Evolutionary conservation across 2,329 filamentous ascomycete genomes (phyloP).

Genomic region (Chrysoporthe austroafricana): DNA sequence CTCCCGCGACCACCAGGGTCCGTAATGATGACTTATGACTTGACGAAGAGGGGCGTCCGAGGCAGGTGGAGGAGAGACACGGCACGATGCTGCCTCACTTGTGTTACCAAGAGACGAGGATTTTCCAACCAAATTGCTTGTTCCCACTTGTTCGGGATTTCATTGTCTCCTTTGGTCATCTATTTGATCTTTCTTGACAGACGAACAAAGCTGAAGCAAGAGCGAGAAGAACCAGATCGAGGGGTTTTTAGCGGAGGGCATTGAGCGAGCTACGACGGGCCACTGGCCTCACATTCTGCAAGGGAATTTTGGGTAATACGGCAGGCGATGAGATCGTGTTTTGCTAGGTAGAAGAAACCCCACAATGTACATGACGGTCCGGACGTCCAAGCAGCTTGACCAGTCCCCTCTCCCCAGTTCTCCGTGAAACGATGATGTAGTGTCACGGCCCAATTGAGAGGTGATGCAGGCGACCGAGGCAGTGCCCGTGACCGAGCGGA

Average conservation of each 20-base stretch:
- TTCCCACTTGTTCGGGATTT: conserved; percentile 18
- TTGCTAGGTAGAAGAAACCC: conserved; percentile 23
- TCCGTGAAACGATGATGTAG: not conserved
- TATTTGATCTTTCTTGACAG: conserved; percentile 3
- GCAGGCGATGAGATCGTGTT: not conserved
- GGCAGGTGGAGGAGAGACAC: not conserved
- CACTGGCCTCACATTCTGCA: not conserved
- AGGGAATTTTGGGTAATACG: conserved; percentile 26
- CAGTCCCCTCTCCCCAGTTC: too few species aligned
- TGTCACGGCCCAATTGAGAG: not conserved
- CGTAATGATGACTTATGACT: conserved; percentile 22
- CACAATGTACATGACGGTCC: conserved; percentile 21
- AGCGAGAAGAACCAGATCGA: not conserved
- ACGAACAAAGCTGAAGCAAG: conserved; percentile 2
- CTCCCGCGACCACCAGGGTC: not conserved
- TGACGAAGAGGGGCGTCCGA: conserved; percentile 16
- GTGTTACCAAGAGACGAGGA: conserved; percentile 14
- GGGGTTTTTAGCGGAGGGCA: not conserved
- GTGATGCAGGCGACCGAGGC: not conserved
- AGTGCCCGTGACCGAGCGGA: not conserved
- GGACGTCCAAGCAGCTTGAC: not conserved
- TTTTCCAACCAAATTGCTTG: conserved; percentile 10
- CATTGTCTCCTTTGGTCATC: conserved; percentile 15
- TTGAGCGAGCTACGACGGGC: not conserved
- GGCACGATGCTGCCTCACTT: conserved; percentile 12